Conservation (phyloP, 1,284 basidiomycete genomes). For the Cryptococcus sp. region DNA sequence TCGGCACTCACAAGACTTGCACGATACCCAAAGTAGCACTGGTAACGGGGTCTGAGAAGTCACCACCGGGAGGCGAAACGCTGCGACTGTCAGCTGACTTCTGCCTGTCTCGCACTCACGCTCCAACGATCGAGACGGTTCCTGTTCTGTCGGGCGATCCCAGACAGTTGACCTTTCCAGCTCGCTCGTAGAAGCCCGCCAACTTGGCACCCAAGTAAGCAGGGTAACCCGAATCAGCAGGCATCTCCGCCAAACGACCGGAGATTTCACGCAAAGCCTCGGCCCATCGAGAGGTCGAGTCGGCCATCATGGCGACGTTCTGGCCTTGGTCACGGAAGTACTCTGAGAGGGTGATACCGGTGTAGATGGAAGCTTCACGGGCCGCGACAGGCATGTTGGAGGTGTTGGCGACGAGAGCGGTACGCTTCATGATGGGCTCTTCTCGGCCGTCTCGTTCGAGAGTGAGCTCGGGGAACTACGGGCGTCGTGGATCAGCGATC, state of each 20-base stretch:
- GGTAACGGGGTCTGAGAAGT: constrained; percentile 99
- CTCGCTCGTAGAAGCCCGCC: constrained; percentile 97
- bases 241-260: constrained; percentile 99
- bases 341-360: constrained; percentile 97
- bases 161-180: constrained; percentile 92
- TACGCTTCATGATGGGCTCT: constrained; percentile 99
- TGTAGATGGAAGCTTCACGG: constrained; percentile 99
- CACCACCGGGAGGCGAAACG: constrained; percentile 97
- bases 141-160: constrained; percentile 87
- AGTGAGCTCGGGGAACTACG: constrained; percentile 89
- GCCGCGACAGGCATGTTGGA: constrained; percentile 99
- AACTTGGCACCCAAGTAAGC: constrained; percentile 96
- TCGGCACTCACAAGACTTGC: constrained; percentile 86
- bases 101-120: constrained; percentile 63
- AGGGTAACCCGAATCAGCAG: constrained; percentile 98
- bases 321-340: constrained; percentile 99
- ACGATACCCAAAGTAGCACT: constrained; percentile 97
- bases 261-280: constrained; percentile 99
- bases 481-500: constrained; percentile 7
- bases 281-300: constrained; percentile 99
- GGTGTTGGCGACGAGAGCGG: constrained; percentile 97
- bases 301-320: constrained; percentile 99
- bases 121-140: constrained; percentile 97
- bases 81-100: constrained; percentile 52
- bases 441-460: constrained; percentile 86